Conservation (phyloP, 306 rosid genomes). For the Betula pendula region DNA sequence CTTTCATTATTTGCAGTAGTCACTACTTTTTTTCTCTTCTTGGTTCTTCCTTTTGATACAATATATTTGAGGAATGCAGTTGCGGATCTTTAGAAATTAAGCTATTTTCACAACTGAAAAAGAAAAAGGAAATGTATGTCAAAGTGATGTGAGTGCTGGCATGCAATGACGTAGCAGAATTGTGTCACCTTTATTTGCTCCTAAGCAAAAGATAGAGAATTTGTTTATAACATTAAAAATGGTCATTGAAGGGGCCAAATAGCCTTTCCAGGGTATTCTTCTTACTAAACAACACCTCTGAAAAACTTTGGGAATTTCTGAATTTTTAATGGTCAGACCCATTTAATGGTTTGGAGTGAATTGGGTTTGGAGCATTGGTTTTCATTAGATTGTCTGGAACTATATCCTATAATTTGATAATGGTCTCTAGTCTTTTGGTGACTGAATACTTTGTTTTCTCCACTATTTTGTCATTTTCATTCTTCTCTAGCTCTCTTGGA, state of each 20-base stretch:
- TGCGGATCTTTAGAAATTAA: background rate
- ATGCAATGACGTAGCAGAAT: background rate
- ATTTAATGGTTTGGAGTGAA: background rate
- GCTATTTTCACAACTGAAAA: background rate
- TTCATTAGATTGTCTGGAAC: background rate
- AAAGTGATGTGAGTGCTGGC: background rate
- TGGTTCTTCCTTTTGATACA: background rate
- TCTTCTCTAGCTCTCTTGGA: background rate
- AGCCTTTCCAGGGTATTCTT: background rate
- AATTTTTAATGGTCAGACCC: background rate
- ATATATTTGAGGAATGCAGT: background rate
- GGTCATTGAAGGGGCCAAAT: too few species aligned
- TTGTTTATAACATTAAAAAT: background rate
- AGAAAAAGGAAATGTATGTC: background rate
- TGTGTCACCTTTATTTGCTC: background rate
- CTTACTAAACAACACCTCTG: background rate
- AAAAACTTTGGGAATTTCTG: background rate
- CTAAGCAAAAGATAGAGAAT: background rate
- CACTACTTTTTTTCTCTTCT: background rate
- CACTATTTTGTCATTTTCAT: background rate
- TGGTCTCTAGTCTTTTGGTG: background rate
- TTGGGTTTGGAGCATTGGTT: background rate
- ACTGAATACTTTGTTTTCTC: background rate
- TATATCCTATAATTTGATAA: background rate
- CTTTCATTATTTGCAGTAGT: background rate